Evolutionary conservation across 441 rosid genomes (phyloP).

Genomic region (Theobroma grandiflorum): DNA sequence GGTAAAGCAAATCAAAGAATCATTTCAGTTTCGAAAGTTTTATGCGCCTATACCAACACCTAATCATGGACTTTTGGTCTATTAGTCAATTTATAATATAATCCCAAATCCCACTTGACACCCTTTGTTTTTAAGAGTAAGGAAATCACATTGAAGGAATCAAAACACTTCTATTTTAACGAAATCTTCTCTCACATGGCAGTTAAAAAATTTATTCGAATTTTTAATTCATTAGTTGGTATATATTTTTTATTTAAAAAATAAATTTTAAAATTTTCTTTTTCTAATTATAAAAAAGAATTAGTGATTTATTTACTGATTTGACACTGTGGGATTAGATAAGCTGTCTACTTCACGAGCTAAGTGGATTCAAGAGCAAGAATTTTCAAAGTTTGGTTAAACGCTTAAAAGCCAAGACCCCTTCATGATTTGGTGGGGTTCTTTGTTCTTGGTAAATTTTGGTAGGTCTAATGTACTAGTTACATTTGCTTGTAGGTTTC

Average conservation of each 20-base stretch:
- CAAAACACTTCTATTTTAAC: not conserved
- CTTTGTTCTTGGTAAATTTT: not conserved
- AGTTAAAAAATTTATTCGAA: too few species aligned
- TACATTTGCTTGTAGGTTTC: not conserved
- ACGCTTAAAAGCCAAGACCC: constrained; percentile 20
- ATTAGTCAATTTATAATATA: not conserved
- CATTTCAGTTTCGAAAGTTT: not conserved
- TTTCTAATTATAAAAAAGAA: too few species aligned
- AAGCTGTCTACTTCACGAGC: constrained; percentile 34
- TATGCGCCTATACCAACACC: not conserved
- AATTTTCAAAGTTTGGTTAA: constrained; percentile 26
- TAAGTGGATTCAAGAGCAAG: constrained; percentile 27
- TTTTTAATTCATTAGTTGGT: too few species aligned
- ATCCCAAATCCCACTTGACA: not conserved
- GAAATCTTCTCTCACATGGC: too few species aligned
- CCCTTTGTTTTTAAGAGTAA: not conserved
- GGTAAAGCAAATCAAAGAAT: not conserved
- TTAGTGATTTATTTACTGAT: not conserved
- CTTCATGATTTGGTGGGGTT: constrained; percentile 21
- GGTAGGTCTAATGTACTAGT: not conserved
- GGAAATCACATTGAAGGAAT: not conserved
- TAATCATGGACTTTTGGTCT: not conserved
- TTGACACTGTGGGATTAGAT: constrained; percentile 30
- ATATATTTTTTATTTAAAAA: too few species aligned
- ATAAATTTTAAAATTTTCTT: too few species aligned